A percentile compares a stretch with the other conserved stretches of the same genome.
Evolutionary conservation across 2,329 filamentous ascomycete species (phyloP).

Genomic region (Dothiorella sarmentorum): DNA sequence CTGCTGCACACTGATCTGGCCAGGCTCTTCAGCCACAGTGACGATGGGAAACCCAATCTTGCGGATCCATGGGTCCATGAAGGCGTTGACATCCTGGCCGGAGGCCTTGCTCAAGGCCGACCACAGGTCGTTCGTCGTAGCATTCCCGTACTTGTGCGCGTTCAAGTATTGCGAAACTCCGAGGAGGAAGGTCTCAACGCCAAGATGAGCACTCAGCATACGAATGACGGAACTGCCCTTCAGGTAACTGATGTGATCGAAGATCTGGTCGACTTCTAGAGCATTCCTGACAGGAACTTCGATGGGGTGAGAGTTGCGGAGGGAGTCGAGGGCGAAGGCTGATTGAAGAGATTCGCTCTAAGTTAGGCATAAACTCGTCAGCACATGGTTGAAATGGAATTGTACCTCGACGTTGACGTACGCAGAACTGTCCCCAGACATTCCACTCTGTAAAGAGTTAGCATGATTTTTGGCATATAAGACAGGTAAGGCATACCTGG

Average conservation of each 20-base stretch:
- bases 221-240: slow-evolving; percentile 96
- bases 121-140: slow-evolving; percentile 90
- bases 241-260: slow-evolving; percentile 92
- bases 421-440: slow-evolving; percentile 94
- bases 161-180: slow-evolving; percentile 89
- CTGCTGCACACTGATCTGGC: slow-evolving; percentile 79
- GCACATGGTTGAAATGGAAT: slow-evolving; percentile 24
- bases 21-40: slow-evolving; percentile 77
- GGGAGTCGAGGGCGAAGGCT: slow-evolving; percentile 83
- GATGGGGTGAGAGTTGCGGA: slow-evolving; percentile 91
- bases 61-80: slow-evolving; percentile 94
- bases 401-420: slow-evolving; percentile 57
- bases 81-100: slow-evolving; percentile 75
- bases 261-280: slow-evolving; percentile 95
- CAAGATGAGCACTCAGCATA: slow-evolving; percentile 90
- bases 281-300: slow-evolving; percentile 93
- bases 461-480: background rate
- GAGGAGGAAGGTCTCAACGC: slow-evolving; percentile 81
- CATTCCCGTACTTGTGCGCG: slow-evolving; percentile 82
- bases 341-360: slow-evolving; percentile 86
- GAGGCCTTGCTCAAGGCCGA: slow-evolving; percentile 81
- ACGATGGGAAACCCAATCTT: slow-evolving; percentile 94
- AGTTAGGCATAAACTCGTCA: slow-evolving; percentile 38
- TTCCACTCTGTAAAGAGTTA: slow-evolving; percentile 68
- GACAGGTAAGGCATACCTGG: slow-evolving; percentile 51